Evolutionary conservation across 2,329 filamentous ascomycete genomes (phyloP).

Genomic region (Colletotrichum sp.): DNA sequence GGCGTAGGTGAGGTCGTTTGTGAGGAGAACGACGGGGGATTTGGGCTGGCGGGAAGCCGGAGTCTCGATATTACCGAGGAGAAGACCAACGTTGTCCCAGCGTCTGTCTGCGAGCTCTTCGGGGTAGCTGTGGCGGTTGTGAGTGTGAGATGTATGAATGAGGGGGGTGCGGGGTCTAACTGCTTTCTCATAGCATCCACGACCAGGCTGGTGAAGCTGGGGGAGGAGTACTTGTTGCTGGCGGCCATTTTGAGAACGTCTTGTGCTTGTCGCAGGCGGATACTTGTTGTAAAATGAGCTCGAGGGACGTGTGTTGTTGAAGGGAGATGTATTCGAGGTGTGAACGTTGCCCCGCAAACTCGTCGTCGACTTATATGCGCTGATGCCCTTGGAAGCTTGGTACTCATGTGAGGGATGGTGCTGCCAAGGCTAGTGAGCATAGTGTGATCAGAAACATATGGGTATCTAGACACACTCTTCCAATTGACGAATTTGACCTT

Average conservation of each 20-base stretch:
- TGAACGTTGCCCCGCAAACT: slow-evolving; percentile 1
- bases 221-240: slow-evolving; percentile 20
- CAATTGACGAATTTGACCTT: not conserved
- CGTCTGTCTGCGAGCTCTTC: slow-evolving; percentile 86
- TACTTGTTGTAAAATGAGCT: not conserved
- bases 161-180: slow-evolving; percentile 53
- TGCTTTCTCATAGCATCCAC: slow-evolving; percentile 80
- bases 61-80: slow-evolving; percentile 53
- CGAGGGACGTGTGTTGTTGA: too few species aligned
- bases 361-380: slow-evolving; percentile 18
- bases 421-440: not conserved
- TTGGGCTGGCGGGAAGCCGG: slow-evolving; percentile 31
- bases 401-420: not conserved
- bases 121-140: slow-evolving; percentile 70
- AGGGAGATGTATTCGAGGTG: not conserved
- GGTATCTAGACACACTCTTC: not conserved
- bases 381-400: slow-evolving; percentile 6
- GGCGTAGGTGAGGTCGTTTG: slow-evolving; percentile 87
- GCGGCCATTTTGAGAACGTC: not conserved
- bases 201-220: slow-evolving; percentile 62
- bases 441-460: not conserved
- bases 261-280: not conserved
- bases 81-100: slow-evolving; percentile 96
- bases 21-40: slow-evolving; percentile 56
- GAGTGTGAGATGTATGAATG: not conserved